Evolutionary conservation across 495 filamentous ascomycete genomes (phyloP).

Genomic region (Penicillium dipodomyicola): DNA sequence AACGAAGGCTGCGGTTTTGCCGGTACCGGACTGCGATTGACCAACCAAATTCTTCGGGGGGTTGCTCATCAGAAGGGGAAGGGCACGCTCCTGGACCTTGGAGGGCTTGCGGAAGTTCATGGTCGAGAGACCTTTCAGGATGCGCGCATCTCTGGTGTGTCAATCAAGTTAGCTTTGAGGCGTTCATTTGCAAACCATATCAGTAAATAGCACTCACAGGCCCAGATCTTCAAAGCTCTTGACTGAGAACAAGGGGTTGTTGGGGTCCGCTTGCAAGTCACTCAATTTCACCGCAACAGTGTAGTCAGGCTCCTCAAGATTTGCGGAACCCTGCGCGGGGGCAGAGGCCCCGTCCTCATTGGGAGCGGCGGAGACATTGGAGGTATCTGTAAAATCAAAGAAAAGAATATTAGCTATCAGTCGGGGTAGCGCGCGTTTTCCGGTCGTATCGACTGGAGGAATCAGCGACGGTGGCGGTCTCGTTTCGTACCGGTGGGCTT

Average conservation of each 20-base stretch:
- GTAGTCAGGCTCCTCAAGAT: slow-evolving; percentile 69
- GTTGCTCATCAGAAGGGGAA: slow-evolving; percentile 80
- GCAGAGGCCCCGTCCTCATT: slow-evolving; percentile 51
- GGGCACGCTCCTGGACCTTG: slow-evolving; percentile 91
- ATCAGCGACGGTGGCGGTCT: slow-evolving; percentile 13
- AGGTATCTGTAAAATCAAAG: slow-evolving; percentile 20
- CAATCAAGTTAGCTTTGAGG: slow-evolving; percentile 12
- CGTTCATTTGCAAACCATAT: background rate
- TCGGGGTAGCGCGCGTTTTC: background rate
- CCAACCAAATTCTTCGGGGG: slow-evolving; percentile 91
- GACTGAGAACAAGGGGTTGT: slow-evolving; percentile 83
- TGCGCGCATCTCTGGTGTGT: slow-evolving; percentile 40
- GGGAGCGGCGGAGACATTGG: slow-evolving; percentile 7
- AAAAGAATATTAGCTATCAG: slow-evolving; percentile 10
- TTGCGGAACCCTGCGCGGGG: slow-evolving; percentile 42
- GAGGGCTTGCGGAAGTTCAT: slow-evolving; percentile 95
- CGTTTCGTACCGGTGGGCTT: slow-evolving; percentile 31
- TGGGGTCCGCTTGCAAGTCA: slow-evolving; percentile 81
- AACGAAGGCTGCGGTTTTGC: slow-evolving; percentile 96
- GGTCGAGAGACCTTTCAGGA: slow-evolving; percentile 62
- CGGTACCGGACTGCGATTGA: slow-evolving; percentile 97
- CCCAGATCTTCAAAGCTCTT: slow-evolving; percentile 83
- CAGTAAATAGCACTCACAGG: slow-evolving; percentile 55
- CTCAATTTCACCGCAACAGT: slow-evolving; percentile 87
- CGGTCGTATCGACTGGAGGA: slow-evolving; percentile 1